These are phyloP conservation scores for Mycena sp. DNA, from an alignment of 1,284 basidiomycete genomes.

Conservation along the genomic window DNA sequence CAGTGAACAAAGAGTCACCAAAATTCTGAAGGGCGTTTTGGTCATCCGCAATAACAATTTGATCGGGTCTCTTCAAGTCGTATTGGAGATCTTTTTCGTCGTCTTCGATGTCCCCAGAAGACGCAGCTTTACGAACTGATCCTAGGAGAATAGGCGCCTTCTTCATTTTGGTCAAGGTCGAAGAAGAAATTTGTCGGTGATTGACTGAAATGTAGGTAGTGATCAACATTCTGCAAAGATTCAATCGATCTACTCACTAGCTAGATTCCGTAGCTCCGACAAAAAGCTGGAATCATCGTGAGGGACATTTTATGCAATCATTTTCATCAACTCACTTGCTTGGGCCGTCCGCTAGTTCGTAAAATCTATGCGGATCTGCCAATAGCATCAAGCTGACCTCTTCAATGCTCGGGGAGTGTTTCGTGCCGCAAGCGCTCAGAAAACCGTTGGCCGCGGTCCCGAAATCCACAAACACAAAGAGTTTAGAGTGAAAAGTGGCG, in stretches of 20 bases:
- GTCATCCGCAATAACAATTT: conserved; percentile 87
- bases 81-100: conserved; percentile 76
- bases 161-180: conserved; percentile 75
- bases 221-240: not conserved
- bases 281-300: conserved; percentile 67
- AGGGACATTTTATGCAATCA: conserved; percentile 2
- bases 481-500: conserved; percentile 74
- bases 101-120: conserved; percentile 58
- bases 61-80: conserved; percentile 68
- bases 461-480: conserved; percentile 93
- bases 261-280: conserved; percentile 87
- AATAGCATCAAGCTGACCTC: conserved; percentile 79
- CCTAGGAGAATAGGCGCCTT: conserved; percentile 80
- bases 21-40: conserved; percentile 83
- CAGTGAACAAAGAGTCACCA: conserved; percentile 80
- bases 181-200: conserved; percentile 64
- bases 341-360: conserved; percentile 71
- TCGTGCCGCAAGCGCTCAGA: conserved; percentile 89
- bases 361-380: conserved; percentile 77
- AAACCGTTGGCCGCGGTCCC: conserved; percentile 87
- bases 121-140: conserved; percentile 60
- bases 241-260: conserved; percentile 43
- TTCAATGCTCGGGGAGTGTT: conserved; percentile 88
- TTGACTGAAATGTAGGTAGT: conserved; percentile 59
- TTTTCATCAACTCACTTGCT: conserved; percentile 59